Conservation (phyloP, 2,329 filamentous ascomycete genomes). For the Ophiocordyceps australis region DNA sequence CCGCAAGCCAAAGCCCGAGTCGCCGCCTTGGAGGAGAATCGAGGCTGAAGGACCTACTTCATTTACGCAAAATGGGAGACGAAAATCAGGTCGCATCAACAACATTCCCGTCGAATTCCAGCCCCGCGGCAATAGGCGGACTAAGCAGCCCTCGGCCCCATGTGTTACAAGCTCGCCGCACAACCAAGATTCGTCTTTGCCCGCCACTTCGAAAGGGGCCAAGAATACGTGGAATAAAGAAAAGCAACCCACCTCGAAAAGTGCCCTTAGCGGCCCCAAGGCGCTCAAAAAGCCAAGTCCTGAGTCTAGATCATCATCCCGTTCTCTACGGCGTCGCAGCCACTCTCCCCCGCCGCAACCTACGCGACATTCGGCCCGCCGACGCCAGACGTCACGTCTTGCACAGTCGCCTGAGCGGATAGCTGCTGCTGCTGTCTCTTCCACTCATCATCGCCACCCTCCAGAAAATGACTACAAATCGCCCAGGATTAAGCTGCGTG, state of each 20-base stretch:
- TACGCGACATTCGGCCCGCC: constrained; percentile 21
- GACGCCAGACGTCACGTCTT: constrained; percentile 22
- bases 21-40: constrained; percentile 86
- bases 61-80: constrained; percentile 55
- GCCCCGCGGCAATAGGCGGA: constrained; percentile 30
- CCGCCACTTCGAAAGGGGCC: constrained; percentile 12
- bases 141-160: constrained; percentile 20
- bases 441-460: too few relatives aligned
- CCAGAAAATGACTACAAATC: constrained; percentile 7
- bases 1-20: constrained; percentile 34
- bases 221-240: constrained; percentile 9
- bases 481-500: constrained; percentile 29
- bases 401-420: too few relatives aligned
- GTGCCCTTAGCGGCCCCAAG: constrained; percentile 11
- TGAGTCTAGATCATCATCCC: constrained; percentile 11
- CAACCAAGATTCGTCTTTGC: constrained; percentile 5
- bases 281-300: constrained; percentile 10
- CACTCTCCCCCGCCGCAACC: constrained; percentile 20
- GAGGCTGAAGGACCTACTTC: constrained; percentile 75
- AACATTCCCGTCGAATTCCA: constrained; percentile 32
- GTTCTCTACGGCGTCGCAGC: constrained; percentile 19
- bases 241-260: constrained; percentile 9
- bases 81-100: constrained; percentile 49
- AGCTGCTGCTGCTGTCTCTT: too few relatives aligned
- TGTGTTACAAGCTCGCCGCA: constrained; percentile 15